Evolutionary conservation across 768 basidiomycete genomes (phyloP), one percentile per base, ranked within the genome.

Genomic region (Lanmaoa pseudosensibilis): DNA sequence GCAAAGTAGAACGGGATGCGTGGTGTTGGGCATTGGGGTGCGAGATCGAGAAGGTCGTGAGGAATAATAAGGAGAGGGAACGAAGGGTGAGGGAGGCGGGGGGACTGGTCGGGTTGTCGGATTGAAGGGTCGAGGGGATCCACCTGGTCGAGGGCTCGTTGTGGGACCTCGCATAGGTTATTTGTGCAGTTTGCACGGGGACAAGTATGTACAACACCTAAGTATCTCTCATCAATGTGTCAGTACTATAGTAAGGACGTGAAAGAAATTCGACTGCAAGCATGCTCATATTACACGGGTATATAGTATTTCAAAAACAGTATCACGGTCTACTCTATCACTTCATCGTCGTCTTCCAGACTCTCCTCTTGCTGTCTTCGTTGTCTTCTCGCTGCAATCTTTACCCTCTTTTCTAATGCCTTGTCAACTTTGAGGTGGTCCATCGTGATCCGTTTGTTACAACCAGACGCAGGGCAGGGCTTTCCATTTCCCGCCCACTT

Each of bases 21-120:
- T 98, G 95, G 95, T 93, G 93, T 63, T 97, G 91, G 89, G 92
- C 92, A 1, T 73, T 98, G 62, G 94, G 92, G 58, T 83, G 82
- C 44, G 93, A 96, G 74, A 93, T 97, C 58, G 94, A 98, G 73
- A 86, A 85, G 68, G 73, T 89, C 15, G 83, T 83, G 38, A 77
- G 91, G 65, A 73, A 73, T 10, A 83, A 85, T 64, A 75, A 67
- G 58, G 82, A 80, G 19, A 77, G 91, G 60, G 94, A 95, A 69
- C 78, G 77, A 40, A 80, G 71, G 62, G 69, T 91, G 64, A 79
- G 88, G 67, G 82, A 85, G 51, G 78, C 78, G 11, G 93, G 92
- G 9, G 79, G 77, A 53, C 66, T 91, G 57, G 67, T 81, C 43
- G 69, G 75, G 12, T 36, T 73, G 25, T 47, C 52, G 11, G 36